phyloP scores from a whole-genome alignment of 805 yeast species.

The Sugiyamaella marilandica region DNA sequence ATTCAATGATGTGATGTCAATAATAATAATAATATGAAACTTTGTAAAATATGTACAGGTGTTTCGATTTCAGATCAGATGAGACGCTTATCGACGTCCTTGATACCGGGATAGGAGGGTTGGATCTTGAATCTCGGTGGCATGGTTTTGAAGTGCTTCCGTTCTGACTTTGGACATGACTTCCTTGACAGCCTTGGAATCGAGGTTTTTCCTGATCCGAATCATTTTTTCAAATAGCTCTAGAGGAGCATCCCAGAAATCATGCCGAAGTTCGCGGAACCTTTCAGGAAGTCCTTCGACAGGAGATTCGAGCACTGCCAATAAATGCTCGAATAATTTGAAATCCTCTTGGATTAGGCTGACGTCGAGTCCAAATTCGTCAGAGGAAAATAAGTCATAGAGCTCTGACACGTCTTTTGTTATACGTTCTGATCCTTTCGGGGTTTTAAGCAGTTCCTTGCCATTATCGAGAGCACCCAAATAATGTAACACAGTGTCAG shows the following conservation, averaged over 20 bases:
- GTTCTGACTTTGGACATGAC: slow-evolving; percentile 30
- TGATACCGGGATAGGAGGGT: slow-evolving; percentile 15
- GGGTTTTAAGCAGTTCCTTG: slow-evolving; percentile 39
- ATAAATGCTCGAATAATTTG: slow-evolving; percentile 55
- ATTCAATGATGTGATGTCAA: not conserved
- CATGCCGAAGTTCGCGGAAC: slow-evolving; percentile 58
- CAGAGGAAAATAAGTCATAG: slow-evolving; percentile 48
- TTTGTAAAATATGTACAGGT: not conserved
- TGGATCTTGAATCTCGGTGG: slow-evolving; percentile 12
- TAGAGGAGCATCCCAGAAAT: slow-evolving; percentile 73
- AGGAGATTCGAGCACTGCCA: slow-evolving; percentile 49
- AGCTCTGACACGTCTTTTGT: slow-evolving; percentile 58
- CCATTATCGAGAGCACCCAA: slow-evolving; percentile 43
- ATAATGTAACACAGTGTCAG: slow-evolving; percentile 48
- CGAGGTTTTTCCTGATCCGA: slow-evolving; percentile 37
- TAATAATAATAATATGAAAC: not conserved
- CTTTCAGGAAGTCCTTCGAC: slow-evolving; percentile 46
- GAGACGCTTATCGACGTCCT: not conserved
- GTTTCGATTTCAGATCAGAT: not conserved
- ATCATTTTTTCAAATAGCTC: slow-evolving; percentile 64
- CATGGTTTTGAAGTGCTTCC: slow-evolving; percentile 19
- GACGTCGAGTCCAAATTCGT: slow-evolving; percentile 29
- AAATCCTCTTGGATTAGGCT: slow-evolving; percentile 45
- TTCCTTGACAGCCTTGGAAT: slow-evolving; percentile 28
- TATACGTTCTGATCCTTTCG: slow-evolving; percentile 44